Conservation (phyloP, 345 rosid genomes). For the Brassica carinata region DNA sequence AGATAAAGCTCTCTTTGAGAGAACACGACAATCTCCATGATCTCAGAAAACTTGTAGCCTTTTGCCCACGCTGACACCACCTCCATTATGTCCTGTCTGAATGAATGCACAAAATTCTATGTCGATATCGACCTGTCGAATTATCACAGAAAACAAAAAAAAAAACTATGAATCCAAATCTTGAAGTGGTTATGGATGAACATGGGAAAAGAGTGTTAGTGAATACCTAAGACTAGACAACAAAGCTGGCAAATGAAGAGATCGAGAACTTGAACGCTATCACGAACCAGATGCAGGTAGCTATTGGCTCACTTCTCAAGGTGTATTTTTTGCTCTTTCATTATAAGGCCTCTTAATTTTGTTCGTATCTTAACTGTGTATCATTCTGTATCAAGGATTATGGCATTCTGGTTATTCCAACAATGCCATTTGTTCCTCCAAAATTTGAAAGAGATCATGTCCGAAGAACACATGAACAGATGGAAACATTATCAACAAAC, state of each 20-base stretch:
- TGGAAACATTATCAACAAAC: too few relatives aligned
- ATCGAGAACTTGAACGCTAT: constrained; percentile 66
- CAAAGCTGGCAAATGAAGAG: constrained; percentile 50
- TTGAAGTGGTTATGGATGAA: too few relatives aligned
- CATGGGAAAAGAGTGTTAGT: too few relatives aligned
- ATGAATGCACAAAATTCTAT: too few relatives aligned
- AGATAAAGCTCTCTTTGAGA: too few relatives aligned
- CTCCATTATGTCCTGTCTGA: too few relatives aligned
- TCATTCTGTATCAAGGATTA: constrained; percentile 58
- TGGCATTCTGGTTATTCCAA: constrained; percentile 84
- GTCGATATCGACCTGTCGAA: too few relatives aligned
- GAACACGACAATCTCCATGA: too few relatives aligned
- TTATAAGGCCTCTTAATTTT: not conserved
- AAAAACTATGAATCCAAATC: too few relatives aligned
- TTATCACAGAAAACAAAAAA: too few relatives aligned
- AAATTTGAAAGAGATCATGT: constrained; percentile 77
- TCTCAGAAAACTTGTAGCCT: too few relatives aligned
- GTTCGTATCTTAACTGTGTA: not conserved
- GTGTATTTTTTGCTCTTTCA: constrained; percentile 30
- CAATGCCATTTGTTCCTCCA: constrained; percentile 68
- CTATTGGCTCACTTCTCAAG: constrained; percentile 76
- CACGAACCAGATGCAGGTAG: constrained; percentile 72
- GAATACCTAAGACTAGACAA: constrained; percentile 25
- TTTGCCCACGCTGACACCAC: too few relatives aligned
- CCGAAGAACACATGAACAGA: constrained; percentile 53